Evolutionary conservation across 768 basidiomycete species (phyloP), one percentile per base, ranked within the genome.

Genomic region (Clavulina sp.): DNA sequence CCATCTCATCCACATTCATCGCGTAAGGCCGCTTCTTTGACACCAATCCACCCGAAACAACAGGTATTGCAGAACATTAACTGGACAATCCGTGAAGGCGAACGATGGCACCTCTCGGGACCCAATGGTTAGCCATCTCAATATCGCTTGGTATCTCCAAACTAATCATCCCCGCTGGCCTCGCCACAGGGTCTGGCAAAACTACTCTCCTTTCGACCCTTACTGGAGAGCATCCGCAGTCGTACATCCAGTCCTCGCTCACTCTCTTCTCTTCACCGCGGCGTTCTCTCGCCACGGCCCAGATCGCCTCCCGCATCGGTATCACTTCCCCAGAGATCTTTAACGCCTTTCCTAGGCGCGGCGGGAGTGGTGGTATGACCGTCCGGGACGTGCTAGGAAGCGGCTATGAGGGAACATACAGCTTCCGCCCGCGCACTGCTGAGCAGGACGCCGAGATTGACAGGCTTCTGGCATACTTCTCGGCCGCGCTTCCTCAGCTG

Each of bases 191-290:
- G 41, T 89, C 87, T 0, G 93, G 93, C 16, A 99, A 97, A 68
- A 91, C 91, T 0, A 97, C 93, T 0, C 78, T 96, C 4, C 71
- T 96, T 21, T 80, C 92, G 18, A 64, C 96, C 29, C 67, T 99
- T 34, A 88, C 88, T 0, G 93, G 93, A 24, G 89, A 93, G 61
- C 93, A 97, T 63, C 93, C 93, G 0, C 86, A 89, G 55, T 96
- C 93, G 1, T 97, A 83, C 68, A 80, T 80, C 3, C 84, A 87
- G 60, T 56, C 72, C 52, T 67, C 67, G 24, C 70, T 86, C 18
- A 60, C 61, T 7, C 71, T 87, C 54, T 80, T 86, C 57, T 70
- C 71, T 41, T 68, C 69, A 28, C 79, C 78, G 2, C 80, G 89
- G 4, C 64, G 72, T 7, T 66, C 67, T 2, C 76, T 78, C 44